A percentile compares a stretch with the other conserved stretches of the same genome.
phyloP scores from a whole-genome alignment of 1,284 basidiomycete genomes.

The Heterobasidion occidentale region DNA sequence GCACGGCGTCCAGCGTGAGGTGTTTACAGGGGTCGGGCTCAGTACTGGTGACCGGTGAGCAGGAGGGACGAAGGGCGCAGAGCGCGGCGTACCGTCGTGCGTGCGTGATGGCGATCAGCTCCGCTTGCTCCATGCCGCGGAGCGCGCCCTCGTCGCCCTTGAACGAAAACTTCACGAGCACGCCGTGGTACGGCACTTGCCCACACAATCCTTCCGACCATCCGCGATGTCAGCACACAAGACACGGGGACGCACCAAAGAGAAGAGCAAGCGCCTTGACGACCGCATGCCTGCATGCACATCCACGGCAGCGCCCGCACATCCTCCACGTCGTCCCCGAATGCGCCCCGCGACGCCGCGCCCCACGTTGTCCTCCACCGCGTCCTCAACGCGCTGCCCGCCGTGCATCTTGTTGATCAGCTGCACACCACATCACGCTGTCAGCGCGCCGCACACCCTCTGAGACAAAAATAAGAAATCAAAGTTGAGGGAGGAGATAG shows the following conservation, averaged over 20 bases:
- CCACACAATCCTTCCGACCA: neutral
- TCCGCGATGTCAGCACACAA: neutral
- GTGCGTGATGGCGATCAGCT: constrained; percentile 78
- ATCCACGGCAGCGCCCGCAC: constrained; percentile 81
- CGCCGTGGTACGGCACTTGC: constrained; percentile 77
- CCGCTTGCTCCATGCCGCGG: constrained; percentile 84
- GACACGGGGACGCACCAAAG: constrained; percentile 45
- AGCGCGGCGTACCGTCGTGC: constrained; percentile 44
- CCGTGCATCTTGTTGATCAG: constrained; percentile 81
- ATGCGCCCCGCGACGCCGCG: constrained; percentile 86
- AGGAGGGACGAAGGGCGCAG: too few species aligned
- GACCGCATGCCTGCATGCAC: constrained; percentile 81
- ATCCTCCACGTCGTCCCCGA: constrained; percentile 88
- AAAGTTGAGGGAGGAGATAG: neutral
- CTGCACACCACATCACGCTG: constrained; percentile 23
- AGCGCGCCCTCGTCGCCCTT: constrained; percentile 83
- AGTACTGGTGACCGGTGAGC: too few species aligned
- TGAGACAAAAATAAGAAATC: neutral
- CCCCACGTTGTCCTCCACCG: constrained; percentile 89
- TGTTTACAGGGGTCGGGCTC: too few species aligned
- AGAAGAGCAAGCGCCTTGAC: constrained; percentile 66
- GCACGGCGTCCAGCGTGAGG: too few species aligned
- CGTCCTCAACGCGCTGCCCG: constrained; percentile 68
- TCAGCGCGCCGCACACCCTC: too few species aligned
- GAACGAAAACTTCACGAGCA: constrained; percentile 84